Base-by-base conservation (phyloP, 805 yeast genomes). In the Sugiyamaella boreocaroliniensis region DNA sequence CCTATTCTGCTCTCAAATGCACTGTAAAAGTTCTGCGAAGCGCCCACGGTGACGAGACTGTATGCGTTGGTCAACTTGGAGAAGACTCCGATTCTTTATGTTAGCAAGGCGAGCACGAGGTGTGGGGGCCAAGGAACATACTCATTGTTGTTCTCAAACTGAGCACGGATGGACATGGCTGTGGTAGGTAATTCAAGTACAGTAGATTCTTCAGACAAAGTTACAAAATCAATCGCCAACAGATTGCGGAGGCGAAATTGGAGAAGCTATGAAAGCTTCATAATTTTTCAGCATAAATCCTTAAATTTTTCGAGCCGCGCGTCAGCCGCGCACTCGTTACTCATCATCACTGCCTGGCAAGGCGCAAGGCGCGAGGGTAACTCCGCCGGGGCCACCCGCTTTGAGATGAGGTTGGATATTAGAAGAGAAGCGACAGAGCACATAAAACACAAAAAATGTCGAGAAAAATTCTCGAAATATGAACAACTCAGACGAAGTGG, bases 1-100 rank as follows among this genome's bases (percentile, higher is more conserved):
- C 97, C 97, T 58, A 95, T 76, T 72, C 93, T 97, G 50, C 97
- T 96, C 76, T 93, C 99, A 68, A 93, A 92, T 29, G 97, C 96
- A 53, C 97, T 64, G 68, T 71, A 73, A 55, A 82, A 82, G 68
- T 82, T 82, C 67, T 82, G 86, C 44, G 97, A 89, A 29, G 97
- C 99, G 57, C 99, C 98, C 52, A 93, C 89, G 6, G 99, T 95
- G 53, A 92, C 97, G 63, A 93, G 77, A 68, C 96, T 87, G 78
- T 93, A 93, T 29, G 96, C 85, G 79, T 93, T 93, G 64, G 99
- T 93, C 64, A 93, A 79, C 70, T 89, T 93, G 72, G 97, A 78
- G 66, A 90, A 90, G 52, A 90, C 97, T 68, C 97, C 97, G 60
- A 90, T 89, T 71, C 68, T 65, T 32, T 10, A 9, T 4, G 12